A percentile compares a stretch with the other conserved stretches of the same genome.
These are phyloP conservation scores for Aspergillus brasiliensis DNA, from an alignment of 2,329 filamentous ascomycete species.

Conservation along the genomic window DNA sequence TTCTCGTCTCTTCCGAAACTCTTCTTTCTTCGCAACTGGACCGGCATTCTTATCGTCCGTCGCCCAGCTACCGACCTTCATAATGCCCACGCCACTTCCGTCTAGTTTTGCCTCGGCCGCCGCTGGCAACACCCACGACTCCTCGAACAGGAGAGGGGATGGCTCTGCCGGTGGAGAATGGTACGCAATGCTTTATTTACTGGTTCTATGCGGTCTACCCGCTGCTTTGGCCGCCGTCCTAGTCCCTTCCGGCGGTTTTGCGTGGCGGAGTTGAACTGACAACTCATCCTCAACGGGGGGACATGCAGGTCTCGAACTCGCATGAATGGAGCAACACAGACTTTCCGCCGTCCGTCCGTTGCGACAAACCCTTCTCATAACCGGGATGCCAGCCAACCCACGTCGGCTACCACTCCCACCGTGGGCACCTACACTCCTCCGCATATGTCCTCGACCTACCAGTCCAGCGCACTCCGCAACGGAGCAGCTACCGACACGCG, in stretches of 20 bases:
- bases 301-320: slow-evolving; percentile 59
- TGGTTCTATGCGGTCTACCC: slow-evolving; percentile 3
- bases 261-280: slow-evolving; percentile 2
- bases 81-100: slow-evolving; percentile 73
- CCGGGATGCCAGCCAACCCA: slow-evolving; percentile 45
- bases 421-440: slow-evolving; percentile 61
- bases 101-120: slow-evolving; percentile 84
- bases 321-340: slow-evolving; percentile 67
- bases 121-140: slow-evolving; percentile 69
- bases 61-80: slow-evolving; percentile 27
- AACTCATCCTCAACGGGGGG: neutral
- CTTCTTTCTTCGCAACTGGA: slow-evolving; percentile 26
- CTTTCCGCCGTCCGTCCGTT: slow-evolving; percentile 65
- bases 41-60: slow-evolving; percentile 21
- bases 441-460: slow-evolving; percentile 57
- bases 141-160: slow-evolving; percentile 63
- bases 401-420: slow-evolving; percentile 44
- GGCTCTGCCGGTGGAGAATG: slow-evolving; percentile 68
- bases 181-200: slow-evolving; percentile 52
- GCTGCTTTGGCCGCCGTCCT: neutral
- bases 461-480: slow-evolving; percentile 52
- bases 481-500: slow-evolving; percentile 59
- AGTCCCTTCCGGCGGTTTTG: slow-evolving; percentile 9
- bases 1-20: slow-evolving; percentile 12
- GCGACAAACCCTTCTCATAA: slow-evolving; percentile 56